These are phyloP conservation scores for Setaria italica DNA, from an alignment of 202 grass and related monocot species.

Conservation along the genomic window DNA sequence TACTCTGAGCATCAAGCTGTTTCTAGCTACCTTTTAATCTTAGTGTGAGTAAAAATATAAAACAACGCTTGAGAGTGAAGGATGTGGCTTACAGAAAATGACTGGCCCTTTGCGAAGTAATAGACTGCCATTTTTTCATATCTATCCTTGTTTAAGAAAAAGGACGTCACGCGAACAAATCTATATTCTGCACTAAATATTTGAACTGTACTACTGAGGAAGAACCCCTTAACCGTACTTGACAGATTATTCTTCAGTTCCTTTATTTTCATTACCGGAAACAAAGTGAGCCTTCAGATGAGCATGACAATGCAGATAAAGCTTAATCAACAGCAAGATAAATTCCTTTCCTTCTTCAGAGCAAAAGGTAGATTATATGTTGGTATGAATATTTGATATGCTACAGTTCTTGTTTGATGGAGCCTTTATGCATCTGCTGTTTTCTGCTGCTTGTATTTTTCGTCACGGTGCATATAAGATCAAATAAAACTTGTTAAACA, in stretches of 20 bases:
- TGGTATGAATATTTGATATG: not conserved
- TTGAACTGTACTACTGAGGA: not conserved
- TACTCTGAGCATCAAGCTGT: slow-evolving; percentile 26
- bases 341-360: slow-evolving; percentile 14
- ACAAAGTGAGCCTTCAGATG: slow-evolving; percentile 21
- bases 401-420: slow-evolving; percentile 4
- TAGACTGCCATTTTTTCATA: not conserved
- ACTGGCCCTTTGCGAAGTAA: not conserved
- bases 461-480: not conserved
- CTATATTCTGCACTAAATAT: not conserved
- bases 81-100: slow-evolving; percentile 1
- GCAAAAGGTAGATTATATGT: slow-evolving; percentile 28
- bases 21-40: slow-evolving; percentile 32
- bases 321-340: slow-evolving; percentile 22
- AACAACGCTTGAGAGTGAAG: not conserved
- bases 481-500: slow-evolving; percentile 12
- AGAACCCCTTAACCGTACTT: slow-evolving; percentile 48
- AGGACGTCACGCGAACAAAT: not conserved
- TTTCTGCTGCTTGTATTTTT: not conserved
- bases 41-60: slow-evolving; percentile 14
- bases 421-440: not conserved
- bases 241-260: slow-evolving; percentile 71
- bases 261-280: slow-evolving; percentile 62
- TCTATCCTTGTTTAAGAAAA: too few relatives aligned
- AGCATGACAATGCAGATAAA: slow-evolving; percentile 47